Conservation (phyloP, 108 stramenopile genomes). For the Nannochloropsis salina region DNA sequence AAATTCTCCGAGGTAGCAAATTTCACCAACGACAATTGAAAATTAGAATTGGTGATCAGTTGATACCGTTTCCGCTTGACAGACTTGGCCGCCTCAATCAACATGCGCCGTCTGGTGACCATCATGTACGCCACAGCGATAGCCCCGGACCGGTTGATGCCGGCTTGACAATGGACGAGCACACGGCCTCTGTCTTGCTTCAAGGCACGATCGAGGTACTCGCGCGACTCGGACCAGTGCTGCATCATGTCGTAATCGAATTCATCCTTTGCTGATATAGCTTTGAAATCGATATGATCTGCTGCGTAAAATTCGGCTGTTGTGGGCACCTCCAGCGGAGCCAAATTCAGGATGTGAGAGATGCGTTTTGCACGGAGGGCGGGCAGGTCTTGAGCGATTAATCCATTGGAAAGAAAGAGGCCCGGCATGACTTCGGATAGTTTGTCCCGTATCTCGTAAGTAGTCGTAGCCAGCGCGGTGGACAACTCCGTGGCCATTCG, state of each 20-base stretch:
- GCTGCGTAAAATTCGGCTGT: not conserved
- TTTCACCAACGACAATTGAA: not conserved
- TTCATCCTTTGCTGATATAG: not conserved
- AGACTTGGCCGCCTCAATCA: not conserved
- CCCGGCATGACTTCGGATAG: conserved; percentile 16
- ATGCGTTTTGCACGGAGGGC: conserved; percentile 1
- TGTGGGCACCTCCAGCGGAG: not conserved
- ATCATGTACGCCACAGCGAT: conserved; percentile 10
- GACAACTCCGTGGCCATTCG: not conserved
- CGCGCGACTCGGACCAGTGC: conserved; percentile 9
- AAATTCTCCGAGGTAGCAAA: not conserved
- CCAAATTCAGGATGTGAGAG: not conserved
- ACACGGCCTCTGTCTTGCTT: not conserved
- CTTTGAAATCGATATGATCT: not conserved
- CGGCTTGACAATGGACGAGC: not conserved
- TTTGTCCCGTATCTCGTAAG: conserved; percentile 20
- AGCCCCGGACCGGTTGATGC: not conserved
- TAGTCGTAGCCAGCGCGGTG: not conserved
- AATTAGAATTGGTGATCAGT: not conserved
- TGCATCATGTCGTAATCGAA: conserved; percentile 18
- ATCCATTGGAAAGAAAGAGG: conserved; percentile 7
- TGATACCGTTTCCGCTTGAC: not conserved
- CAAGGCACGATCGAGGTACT: not conserved
- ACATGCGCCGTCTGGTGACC: not conserved
- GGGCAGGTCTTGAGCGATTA: conserved; percentile 13